Conservation (phyloP, 2,329 filamentous ascomycete species). For the Rhinocladiella mackenziei region DNA sequence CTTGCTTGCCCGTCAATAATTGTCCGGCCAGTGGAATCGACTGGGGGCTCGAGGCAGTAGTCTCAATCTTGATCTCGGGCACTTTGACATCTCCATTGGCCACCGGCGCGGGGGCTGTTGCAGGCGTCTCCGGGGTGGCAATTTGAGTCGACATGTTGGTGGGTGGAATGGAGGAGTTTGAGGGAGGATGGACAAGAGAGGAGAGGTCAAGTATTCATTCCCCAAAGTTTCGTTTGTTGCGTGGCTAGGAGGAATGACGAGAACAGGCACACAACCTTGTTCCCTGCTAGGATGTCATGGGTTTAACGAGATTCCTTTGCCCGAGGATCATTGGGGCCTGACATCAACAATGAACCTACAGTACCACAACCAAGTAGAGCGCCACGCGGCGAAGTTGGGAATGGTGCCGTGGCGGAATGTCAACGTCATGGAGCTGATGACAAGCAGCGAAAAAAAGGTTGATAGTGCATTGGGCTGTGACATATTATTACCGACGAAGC, state of each 20-base stretch:
- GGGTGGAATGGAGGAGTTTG: neutral
- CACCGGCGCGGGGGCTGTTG: neutral
- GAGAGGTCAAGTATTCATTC: conserved; percentile 1
- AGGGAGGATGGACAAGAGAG: neutral
- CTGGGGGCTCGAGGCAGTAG: conserved; percentile 4
- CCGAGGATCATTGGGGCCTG: too few relatives aligned
- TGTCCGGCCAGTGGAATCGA: conserved; percentile 50
- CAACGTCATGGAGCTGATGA: too few relatives aligned
- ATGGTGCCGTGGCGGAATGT: too few relatives aligned
- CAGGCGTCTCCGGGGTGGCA: too few relatives aligned
- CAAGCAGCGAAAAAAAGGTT: too few relatives aligned
- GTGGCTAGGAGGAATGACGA: neutral
- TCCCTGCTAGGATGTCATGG: neutral
- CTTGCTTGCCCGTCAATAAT: conserved; percentile 87
- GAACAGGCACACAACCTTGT: neutral
- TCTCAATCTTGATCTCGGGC: conserved; percentile 11
- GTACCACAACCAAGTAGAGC: too few relatives aligned
- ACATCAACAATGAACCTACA: too few relatives aligned
- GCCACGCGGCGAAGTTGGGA: too few relatives aligned
- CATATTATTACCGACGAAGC: too few relatives aligned
- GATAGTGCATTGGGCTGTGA: too few relatives aligned
- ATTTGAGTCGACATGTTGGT: conserved; percentile 4
- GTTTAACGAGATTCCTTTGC: too few relatives aligned
- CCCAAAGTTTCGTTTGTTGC: too few relatives aligned
- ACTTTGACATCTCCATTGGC: conserved; percentile 15